A percentile compares a stretch with the other conserved stretches of the same genome.
phyloP scores from a whole-genome alignment of 352 stramenopile genomes.

The Phytophthora ohioensis region DNA sequence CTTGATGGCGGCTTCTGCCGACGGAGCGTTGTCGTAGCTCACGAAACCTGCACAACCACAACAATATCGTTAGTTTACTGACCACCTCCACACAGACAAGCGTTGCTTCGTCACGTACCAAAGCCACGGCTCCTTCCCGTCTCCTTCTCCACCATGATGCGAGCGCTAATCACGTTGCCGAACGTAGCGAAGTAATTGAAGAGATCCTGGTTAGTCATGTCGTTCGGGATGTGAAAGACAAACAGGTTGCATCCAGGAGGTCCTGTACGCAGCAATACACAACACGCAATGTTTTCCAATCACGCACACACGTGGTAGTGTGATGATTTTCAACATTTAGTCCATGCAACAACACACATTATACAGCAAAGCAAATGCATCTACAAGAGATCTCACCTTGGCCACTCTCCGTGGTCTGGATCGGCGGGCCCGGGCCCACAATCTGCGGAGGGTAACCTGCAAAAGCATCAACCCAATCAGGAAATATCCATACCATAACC shows the following conservation, averaged over 20 bases:
- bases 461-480: slow-evolving; percentile 11
- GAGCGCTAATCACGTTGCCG: slow-evolving; percentile 95
- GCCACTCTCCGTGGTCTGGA: slow-evolving; percentile 89
- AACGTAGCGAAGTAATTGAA: slow-evolving; percentile 96
- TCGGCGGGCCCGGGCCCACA: slow-evolving; percentile 84
- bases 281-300: slow-evolving; percentile 49
- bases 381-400: slow-evolving; percentile 66
- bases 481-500: slow-evolving; percentile 1
- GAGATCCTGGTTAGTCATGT: slow-evolving; percentile 97
- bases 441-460: slow-evolving; percentile 86
- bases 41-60: slow-evolving; percentile 91
- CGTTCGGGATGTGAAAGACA: slow-evolving; percentile 98
- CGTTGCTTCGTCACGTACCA: slow-evolving; percentile 61
- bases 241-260: slow-evolving; percentile 97
- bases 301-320: slow-evolving; percentile 52
- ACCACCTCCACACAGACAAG: background rate
- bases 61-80: slow-evolving; percentile 12
- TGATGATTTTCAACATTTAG: slow-evolving; percentile 55
- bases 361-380: slow-evolving; percentile 33
- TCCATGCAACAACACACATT: slow-evolving; percentile 49
- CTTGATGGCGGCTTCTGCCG: slow-evolving; percentile 94
- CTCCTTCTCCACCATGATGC: slow-evolving; percentile 98
- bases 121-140: slow-evolving; percentile 95
- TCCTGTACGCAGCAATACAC: slow-evolving; percentile 68
- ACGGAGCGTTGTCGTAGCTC: slow-evolving; percentile 94